Evolutionary conservation across 176 grass and related monocot species (phyloP), one percentile per base, ranked within the genome.

Genomic region (Hordeum marinum): DNA sequence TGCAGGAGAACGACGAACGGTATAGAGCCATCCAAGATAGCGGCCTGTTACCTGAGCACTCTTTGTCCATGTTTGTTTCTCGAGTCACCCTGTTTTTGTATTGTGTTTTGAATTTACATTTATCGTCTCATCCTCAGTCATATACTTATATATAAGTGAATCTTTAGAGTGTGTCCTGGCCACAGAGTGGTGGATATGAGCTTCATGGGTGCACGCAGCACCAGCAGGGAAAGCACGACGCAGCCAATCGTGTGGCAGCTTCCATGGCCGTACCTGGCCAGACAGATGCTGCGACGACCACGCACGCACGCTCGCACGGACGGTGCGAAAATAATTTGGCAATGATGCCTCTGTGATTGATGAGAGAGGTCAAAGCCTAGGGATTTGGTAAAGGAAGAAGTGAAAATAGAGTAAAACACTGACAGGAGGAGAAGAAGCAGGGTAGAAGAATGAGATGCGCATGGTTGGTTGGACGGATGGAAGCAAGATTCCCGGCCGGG

Each of bases 401-500:
- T 62, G 63, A 48, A 27, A 87, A 68, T 67, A 88, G 20, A 65
- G 80, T 63, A 82, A 50, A 42, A 21, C n/a, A 34, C 85, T 90
- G 89, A 84, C 89, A 80, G 10, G 43, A 35, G 45, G n/a, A 21
- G 61, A 24, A 20, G 46, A 24, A 54, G 35, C n/a, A 60, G 13
- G 23, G 35, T 80, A 79, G 57, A 35, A 36, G 77, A 85, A 82
- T 71, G 82, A 78, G 77, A 36, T 8, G 35, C 27, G 55, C 29
- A 13, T 37, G 68, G 48, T 52, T 52, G 48, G 83, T 72, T n/a
- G 55, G 36, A 86, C 18, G 52, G 83, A 78, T 27, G 55, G 43
- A 86, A 91, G 69, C 85, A 90, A 87, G 94, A 94, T 94, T 94
- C 89, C 85, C 79, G 89, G 87, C 79, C 79, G 85, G 82, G 23